These are phyloP conservation scores for Themeda triandra DNA, from an alignment of 176 grass and related monocot genomes.

Conservation along the genomic window DNA sequence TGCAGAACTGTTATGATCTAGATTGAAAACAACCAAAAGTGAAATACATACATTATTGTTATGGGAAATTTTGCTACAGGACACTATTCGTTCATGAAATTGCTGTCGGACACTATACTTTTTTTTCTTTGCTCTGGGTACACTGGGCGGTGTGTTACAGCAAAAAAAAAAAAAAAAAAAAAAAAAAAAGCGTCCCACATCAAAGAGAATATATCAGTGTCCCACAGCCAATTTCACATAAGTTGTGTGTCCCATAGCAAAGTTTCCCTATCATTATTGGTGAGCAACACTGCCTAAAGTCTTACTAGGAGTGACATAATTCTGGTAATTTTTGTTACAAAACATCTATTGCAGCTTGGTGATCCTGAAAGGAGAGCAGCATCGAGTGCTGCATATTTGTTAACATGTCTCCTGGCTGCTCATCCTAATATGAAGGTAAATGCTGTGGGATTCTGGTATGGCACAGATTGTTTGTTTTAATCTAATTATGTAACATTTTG, in stretches of 20 bases:
- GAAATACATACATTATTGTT: not conserved
- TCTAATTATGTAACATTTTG: conserved; percentile 21
- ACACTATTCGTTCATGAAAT: too few relatives aligned
- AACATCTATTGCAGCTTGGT: conserved; percentile 60
- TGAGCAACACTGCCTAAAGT: not conserved
- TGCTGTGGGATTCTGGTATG: not conserved
- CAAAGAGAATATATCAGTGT: too few relatives aligned
- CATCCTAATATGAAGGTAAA: conserved; percentile 98
- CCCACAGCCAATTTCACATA: too few relatives aligned
- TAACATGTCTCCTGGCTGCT: conserved; percentile 67
- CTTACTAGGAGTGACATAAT: not conserved
- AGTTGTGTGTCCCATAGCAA: too few relatives aligned
- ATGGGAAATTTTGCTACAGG: too few relatives aligned
- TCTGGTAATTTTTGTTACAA: not conserved
- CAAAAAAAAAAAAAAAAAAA: too few relatives aligned
- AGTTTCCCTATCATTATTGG: too few relatives aligned
- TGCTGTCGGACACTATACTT: too few relatives aligned
- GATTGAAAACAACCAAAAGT: not conserved
- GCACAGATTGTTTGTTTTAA: not conserved
- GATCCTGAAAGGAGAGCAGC: conserved; percentile 93
- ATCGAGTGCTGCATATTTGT: conserved; percentile 80
- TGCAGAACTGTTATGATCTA: not conserved
- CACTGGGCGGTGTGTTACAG: too few relatives aligned
- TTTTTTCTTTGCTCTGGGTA: too few relatives aligned
- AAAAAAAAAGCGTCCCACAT: too few relatives aligned